These are phyloP conservation scores for Saccharata proteae DNA, from an alignment of 2,329 filamentous ascomycete species.

Conservation along the genomic window DNA sequence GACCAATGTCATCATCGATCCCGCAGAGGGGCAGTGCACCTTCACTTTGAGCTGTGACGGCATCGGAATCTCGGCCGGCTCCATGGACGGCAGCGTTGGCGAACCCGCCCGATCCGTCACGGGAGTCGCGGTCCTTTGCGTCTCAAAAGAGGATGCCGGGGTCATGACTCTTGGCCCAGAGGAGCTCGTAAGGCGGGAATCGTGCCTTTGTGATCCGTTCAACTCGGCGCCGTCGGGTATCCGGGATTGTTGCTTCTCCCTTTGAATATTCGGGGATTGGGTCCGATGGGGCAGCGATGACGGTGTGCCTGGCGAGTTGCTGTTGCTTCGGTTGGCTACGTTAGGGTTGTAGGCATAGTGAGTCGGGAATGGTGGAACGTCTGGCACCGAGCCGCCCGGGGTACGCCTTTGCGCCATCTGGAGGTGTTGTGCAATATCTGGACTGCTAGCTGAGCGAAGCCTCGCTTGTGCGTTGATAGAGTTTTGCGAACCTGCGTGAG, in stretches of 20 bases:
- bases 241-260: constrained; percentile 29
- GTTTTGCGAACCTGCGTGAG: constrained; percentile 42
- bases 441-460: constrained; percentile 85
- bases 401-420: constrained; percentile 44
- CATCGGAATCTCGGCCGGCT: constrained; percentile 23
- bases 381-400: constrained; percentile 27
- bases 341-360: constrained; percentile 45
- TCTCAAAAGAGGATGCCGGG: constrained; percentile 27
- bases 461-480: constrained; percentile 48
- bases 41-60: constrained; percentile 86
- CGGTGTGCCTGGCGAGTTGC: constrained; percentile 57
- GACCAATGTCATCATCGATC: constrained; percentile 88
- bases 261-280: constrained; percentile 57
- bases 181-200: constrained; percentile 15
- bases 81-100: constrained; percentile 19
- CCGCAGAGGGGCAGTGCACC: constrained; percentile 66
- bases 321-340: constrained; percentile 65
- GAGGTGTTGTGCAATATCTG: constrained; percentile 70
- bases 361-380: constrained; percentile 42
- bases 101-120: constrained; percentile 27
- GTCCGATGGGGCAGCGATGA: constrained; percentile 51
- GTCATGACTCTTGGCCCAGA: constrained; percentile 23
- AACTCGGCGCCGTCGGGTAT: constrained; percentile 8
- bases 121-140: constrained; percentile 24
- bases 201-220: constrained; percentile 17